Evolutionary conservation across 2,329 filamentous ascomycete genomes (phyloP).

Genomic region (Stemphylium beticola): DNA sequence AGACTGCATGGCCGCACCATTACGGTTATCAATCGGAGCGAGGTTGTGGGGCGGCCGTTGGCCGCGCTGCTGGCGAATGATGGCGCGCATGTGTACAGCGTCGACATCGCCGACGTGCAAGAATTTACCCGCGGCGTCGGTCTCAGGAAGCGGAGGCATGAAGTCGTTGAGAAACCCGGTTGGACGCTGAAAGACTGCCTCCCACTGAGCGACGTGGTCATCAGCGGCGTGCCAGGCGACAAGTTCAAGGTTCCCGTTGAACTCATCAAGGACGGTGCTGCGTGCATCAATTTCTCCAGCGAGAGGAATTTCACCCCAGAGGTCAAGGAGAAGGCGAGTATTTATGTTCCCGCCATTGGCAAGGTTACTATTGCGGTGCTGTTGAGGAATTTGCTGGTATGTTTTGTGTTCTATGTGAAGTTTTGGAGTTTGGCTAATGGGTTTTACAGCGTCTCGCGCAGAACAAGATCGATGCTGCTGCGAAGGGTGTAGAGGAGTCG

Average conservation of each 20-base stretch:
- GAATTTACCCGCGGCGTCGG: slow-evolving; percentile 90
- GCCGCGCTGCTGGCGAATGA: slow-evolving; percentile 95
- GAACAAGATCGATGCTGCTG: slow-evolving; percentile 47
- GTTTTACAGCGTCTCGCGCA: slow-evolving; percentile 51
- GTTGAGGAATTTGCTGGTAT: slow-evolving; percentile 84
- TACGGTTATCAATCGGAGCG: slow-evolving; percentile 93
- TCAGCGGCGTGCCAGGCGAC: slow-evolving; percentile 88
- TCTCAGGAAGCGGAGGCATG: slow-evolving; percentile 82
- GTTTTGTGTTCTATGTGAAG: slow-evolving; percentile 45
- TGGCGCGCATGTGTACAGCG: slow-evolving; percentile 91
- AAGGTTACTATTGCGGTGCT: slow-evolving; percentile 97
- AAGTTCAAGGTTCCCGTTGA: slow-evolving; percentile 88
- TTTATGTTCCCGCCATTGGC: slow-evolving; percentile 95
- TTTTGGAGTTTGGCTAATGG: slow-evolving; percentile 21
- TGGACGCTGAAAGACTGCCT: slow-evolving; percentile 82
- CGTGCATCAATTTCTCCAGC: slow-evolving; percentile 99
- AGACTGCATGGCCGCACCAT: slow-evolving; percentile 91
- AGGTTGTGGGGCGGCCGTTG: slow-evolving; percentile 92
- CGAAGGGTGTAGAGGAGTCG: slow-evolving; percentile 29
- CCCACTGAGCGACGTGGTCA: slow-evolving; percentile 90
- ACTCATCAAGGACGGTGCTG: slow-evolving; percentile 83
- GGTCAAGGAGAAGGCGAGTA: slow-evolving; percentile 93
- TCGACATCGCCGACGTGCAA: slow-evolving; percentile 90
- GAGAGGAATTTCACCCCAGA: slow-evolving; percentile 91
- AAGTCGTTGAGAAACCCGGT: slow-evolving; percentile 81